Base-by-base conservation (phyloP, 2,329 filamentous ascomycete genomes). In the Pseudopyricularia cyperi region DNA sequence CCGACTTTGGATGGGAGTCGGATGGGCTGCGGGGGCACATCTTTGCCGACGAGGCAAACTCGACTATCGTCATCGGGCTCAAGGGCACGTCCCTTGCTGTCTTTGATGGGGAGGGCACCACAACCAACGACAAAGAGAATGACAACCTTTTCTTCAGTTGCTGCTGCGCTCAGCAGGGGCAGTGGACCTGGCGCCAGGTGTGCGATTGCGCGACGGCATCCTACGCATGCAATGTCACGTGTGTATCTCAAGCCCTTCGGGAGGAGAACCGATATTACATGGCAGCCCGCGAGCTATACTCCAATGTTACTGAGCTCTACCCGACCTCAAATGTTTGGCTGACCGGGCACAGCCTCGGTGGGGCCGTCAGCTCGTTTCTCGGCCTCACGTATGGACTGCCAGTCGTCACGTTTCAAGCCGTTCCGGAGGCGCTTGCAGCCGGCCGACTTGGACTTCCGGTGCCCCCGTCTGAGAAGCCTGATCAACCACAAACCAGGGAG, bases 111-210 rank as follows among this genome's bases (percentile, higher is more conserved):
- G 87, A 91, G 35, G 91, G 90, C 50, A 97, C 93, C 1, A 97
- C 91, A 0, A 95, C 89, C 26, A 95, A 95, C 59, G 93, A 98
- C 70, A 98, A 98, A 71, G 74, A 90, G 62, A 98, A 97, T 65
- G 93, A 98, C 68, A 98, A 98, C 64, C 75, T 98, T 9, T 95
- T 95, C 68, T 96, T 96, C 70, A 95, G 90, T 63, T 98, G 93
- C 70, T 98, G 93, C 67, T 98, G 93, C 68, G 93, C 82, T 4
- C 89, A 96, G 68, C 90, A 94, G 60, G 89, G 90, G 0, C 88
- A 89, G 57, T 89, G 83, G 70, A 81, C 89, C 15, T 96, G 89
- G 84, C 83, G 87, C 55, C 85, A 94, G 64, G 89, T 95, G 52
- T 98, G 93, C 68, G 86, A 95, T 65, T 98, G 93, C 65, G 88